Evolutionary conservation across 2,329 filamentous ascomycete genomes (phyloP).

Genomic region (Nothomitra cinnamomea): DNA sequence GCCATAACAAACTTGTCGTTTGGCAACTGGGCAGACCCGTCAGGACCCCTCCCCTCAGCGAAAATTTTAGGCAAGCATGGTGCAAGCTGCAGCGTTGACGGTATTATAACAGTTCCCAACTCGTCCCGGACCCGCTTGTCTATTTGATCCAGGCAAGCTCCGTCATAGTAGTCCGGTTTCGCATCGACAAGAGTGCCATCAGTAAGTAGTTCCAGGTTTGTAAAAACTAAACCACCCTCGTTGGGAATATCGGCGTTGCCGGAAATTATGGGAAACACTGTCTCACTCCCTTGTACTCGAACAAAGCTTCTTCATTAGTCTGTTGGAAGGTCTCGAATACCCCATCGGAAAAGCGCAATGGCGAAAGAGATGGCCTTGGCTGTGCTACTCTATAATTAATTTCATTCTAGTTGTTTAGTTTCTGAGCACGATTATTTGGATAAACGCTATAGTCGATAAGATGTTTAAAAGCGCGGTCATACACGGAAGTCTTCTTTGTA

Average conservation of each 20-base stretch:
- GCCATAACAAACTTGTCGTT: slow-evolving; percentile 22
- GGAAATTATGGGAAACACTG: background rate
- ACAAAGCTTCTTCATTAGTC: slow-evolving; percentile 2
- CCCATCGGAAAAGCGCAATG: slow-evolving; percentile 1
- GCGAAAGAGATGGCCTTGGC: slow-evolving; percentile 4
- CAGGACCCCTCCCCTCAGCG: slow-evolving; percentile 23
- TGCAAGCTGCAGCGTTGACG: slow-evolving; percentile 17
- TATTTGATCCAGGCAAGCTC: slow-evolving; percentile 16
- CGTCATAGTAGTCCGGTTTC: slow-evolving; percentile 20
- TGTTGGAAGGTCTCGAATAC: background rate
- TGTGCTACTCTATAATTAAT: background rate
- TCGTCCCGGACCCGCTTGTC: slow-evolving; percentile 12
- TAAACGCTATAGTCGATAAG: too few relatives aligned
- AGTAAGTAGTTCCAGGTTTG: slow-evolving; percentile 22
- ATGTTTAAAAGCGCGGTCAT: slow-evolving; percentile 16
- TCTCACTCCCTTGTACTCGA: background rate
- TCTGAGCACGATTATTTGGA: slow-evolving; percentile 5
- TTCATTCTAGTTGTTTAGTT: slow-evolving; percentile 2
- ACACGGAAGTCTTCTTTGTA: slow-evolving; percentile 13
- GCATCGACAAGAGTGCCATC: slow-evolving; percentile 16
- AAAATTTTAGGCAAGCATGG: slow-evolving; percentile 27
- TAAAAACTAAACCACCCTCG: slow-evolving; percentile 17
- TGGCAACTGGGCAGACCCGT: slow-evolving; percentile 18
- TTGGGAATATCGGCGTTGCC: background rate
- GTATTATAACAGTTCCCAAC: slow-evolving; percentile 18